Evolutionary conservation across 169 alveolate genomes (phyloP).

Genomic region (Hepatocystis sp.): DNA sequence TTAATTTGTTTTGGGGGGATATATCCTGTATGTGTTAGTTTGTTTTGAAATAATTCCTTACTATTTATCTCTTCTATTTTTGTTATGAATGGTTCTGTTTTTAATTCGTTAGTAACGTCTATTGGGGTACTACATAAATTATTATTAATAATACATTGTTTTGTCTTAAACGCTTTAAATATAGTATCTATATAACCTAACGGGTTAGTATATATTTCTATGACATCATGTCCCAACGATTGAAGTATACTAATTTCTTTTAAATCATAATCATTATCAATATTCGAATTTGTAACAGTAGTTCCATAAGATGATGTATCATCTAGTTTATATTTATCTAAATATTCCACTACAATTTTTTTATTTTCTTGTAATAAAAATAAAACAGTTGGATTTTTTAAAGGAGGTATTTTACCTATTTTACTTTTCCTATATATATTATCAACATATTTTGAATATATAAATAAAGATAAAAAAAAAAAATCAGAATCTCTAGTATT

Average conservation of each 20-base stretch:
- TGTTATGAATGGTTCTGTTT: no score
- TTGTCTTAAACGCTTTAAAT: slow-evolving; percentile 7
- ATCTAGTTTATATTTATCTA: slow-evolving; percentile 66
- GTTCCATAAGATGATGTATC: slow-evolving; percentile 17
- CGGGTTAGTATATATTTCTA: slow-evolving; percentile 9
- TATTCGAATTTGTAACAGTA: neutral
- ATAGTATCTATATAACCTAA: neutral
- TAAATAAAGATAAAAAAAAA: slow-evolving; percentile 47
- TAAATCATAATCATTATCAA: slow-evolving; percentile 18
- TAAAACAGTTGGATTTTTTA: slow-evolving; percentile 64
- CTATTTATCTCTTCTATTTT: no score
- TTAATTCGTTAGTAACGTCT: no score
- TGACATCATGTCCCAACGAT: slow-evolving; percentile 8
- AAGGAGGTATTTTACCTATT: slow-evolving; percentile 68
- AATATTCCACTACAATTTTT: slow-evolving; percentile 67
- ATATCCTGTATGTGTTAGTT: no score
- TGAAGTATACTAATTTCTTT: slow-evolving; percentile 42
- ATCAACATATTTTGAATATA: slow-evolving; percentile 67
- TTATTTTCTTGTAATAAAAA: slow-evolving; percentile 51
- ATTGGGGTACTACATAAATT: no score
- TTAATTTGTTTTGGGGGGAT: no score
- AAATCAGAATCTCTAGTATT: slow-evolving; percentile 69
- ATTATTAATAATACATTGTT: slow-evolving; percentile 12
- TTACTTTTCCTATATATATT: slow-evolving; percentile 74
- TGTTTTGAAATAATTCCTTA: no score